These are phyloP conservation scores for Paramyrothecium roridum DNA, from an alignment of 2,329 filamentous ascomycete species.

Conservation along the genomic window DNA sequence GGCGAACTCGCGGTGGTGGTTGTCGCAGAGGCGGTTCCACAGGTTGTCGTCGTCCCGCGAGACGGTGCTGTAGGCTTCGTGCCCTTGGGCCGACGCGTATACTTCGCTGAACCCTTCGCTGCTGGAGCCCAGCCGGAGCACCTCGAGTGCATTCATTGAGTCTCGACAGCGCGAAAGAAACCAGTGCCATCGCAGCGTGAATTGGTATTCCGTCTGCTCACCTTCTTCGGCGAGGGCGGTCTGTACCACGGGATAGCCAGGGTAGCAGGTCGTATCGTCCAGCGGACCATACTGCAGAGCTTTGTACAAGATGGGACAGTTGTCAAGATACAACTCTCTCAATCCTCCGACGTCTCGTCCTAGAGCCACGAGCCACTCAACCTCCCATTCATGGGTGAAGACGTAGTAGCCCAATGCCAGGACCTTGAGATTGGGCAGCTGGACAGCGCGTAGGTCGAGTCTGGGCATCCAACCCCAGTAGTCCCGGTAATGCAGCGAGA, in stretches of 20 bases:
- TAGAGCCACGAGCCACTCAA: constrained; percentile 41
- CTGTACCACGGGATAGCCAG: background rate
- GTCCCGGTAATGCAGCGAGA: constrained; percentile 32
- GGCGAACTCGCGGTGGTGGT: too few relatives aligned
- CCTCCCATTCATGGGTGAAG: constrained; percentile 41
- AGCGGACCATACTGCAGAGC: background rate
- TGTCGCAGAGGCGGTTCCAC: too few relatives aligned
- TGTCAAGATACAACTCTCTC: constrained; percentile 36
- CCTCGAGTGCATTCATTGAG: background rate
- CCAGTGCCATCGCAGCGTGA: background rate
- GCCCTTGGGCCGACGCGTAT: too few relatives aligned
- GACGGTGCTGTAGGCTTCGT: too few relatives aligned
- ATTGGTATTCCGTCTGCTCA: background rate
- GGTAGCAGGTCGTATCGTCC: background rate
- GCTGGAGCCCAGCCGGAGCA: background rate
- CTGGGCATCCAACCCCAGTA: constrained; percentile 38
- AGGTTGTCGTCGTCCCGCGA: too few relatives aligned
- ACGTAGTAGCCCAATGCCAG: constrained; percentile 36
- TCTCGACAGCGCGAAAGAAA: background rate
- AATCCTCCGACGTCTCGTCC: constrained; percentile 27
- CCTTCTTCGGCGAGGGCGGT: background rate
- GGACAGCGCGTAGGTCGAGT: constrained; percentile 26
- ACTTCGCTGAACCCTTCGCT: too few relatives aligned
- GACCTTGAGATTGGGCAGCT: constrained; percentile 34
- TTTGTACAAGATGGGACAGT: constrained; percentile 31